phyloP scores from a whole-genome alignment of 352 stramenopile species.

The Aphanomyces euteiches region DNA sequence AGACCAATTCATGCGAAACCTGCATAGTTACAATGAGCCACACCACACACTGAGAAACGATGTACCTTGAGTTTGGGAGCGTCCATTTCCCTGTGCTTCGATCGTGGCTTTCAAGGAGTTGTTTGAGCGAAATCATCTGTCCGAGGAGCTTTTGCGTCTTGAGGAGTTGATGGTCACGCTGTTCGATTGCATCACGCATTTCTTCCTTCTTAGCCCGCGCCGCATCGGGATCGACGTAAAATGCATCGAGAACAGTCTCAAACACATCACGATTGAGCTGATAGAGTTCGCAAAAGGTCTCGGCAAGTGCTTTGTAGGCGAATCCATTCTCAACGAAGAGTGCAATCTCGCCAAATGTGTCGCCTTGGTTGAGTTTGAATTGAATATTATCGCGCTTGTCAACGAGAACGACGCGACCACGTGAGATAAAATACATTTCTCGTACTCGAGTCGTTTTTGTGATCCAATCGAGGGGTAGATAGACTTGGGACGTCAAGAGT shows the following conservation, averaged over 20 bases:
- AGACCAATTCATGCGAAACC: conserved; percentile 25
- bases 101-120: conserved; percentile 7
- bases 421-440: conserved; percentile 29
- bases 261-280: conserved; percentile 62
- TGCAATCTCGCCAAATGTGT: conserved; percentile 28
- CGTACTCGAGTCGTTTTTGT: conserved; percentile 16
- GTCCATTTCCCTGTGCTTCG: conserved; percentile 11
- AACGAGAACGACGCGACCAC: conserved; percentile 24
- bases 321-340: conserved; percentile 27
- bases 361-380: conserved; percentile 24
- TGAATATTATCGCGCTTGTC: conserved; percentile 26
- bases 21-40: neutral
- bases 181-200: conserved; percentile 51
- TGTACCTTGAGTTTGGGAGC: conserved; percentile 25
- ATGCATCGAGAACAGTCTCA: conserved; percentile 49
- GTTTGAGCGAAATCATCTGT: conserved; percentile 32
- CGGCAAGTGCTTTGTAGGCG: conserved; percentile 54
- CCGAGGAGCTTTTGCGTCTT: conserved; percentile 78
- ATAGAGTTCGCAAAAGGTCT: conserved; percentile 81
- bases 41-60: neutral
- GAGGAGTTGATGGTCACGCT: conserved; percentile 54
- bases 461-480: conserved; percentile 29
- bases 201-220: conserved; percentile 31
- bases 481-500: conserved; percentile 29
- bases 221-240: conserved; percentile 43